phyloP scores from a whole-genome alignment of 2,329 filamentous ascomycete species.

The Ambrosiella cleistominuta region DNA sequence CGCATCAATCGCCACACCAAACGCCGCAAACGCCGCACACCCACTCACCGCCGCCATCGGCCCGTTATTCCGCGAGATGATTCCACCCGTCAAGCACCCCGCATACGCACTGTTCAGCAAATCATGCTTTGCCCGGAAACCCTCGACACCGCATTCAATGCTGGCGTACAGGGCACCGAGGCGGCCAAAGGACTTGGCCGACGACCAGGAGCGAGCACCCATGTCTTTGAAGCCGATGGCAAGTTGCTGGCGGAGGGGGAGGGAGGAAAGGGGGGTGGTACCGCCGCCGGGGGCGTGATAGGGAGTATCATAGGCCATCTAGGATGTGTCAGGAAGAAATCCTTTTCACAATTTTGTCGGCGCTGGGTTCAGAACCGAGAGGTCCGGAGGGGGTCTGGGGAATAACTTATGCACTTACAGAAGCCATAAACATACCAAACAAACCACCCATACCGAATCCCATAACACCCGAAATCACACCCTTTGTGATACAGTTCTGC shows the following conservation, averaged over 20 bases:
- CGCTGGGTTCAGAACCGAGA: no score
- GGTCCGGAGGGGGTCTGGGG: background rate
- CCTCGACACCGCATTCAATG: conserved; percentile 92
- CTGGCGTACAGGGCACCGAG: conserved; percentile 83
- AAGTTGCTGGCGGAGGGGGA: conserved; percentile 73
- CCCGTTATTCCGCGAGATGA: conserved; percentile 70
- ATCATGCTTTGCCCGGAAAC: conserved; percentile 84
- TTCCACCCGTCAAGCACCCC: conserved; percentile 80
- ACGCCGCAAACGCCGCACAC: conserved; percentile 85
- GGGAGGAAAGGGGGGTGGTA: conserved; percentile 29
- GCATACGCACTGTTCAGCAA: conserved; percentile 71
- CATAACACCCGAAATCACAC: conserved; percentile 76
- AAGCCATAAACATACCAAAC: conserved; percentile 96
- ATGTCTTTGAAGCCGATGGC: conserved; percentile 83
- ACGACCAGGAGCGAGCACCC: conserved; percentile 65
- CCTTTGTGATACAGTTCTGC: conserved; percentile 85
- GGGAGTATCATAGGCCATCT: conserved; percentile 98
- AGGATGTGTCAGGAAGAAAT: background rate
- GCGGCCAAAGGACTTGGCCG: conserved; percentile 86
- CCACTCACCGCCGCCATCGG: conserved; percentile 77
- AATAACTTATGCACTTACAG: conserved; percentile 37
- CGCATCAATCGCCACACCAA: conserved; percentile 77
- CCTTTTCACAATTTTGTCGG: no score
- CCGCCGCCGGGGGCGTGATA: conserved; percentile 37
- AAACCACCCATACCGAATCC: conserved; percentile 86